A percentile compares a stretch with the other conserved stretches of the same genome.
These are phyloP conservation scores for Claviceps purpurea DNA, from an alignment of 2,329 filamentous ascomycete genomes.

Conservation along the genomic window DNA sequence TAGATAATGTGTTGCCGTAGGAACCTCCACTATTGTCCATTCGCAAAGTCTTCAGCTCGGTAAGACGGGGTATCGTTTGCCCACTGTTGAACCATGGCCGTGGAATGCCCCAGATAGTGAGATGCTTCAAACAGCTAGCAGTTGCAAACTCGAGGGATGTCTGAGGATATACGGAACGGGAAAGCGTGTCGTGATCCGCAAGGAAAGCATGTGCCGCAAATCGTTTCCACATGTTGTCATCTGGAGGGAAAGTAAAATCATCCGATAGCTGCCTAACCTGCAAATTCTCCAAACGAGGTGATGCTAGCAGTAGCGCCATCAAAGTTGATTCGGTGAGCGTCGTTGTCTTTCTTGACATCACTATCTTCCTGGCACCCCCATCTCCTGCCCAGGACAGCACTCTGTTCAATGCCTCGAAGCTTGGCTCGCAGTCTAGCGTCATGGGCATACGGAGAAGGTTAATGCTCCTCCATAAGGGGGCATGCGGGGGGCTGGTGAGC, in stretches of 20 bases:
- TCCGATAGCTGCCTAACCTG: constrained; percentile 8
- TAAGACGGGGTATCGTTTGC: constrained; percentile 11
- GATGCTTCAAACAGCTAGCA: constrained; percentile 9
- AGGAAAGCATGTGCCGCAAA: constrained; percentile 5
- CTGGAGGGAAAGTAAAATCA: constrained; percentile 1
- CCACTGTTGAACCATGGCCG: constrained; percentile 8
- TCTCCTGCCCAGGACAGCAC: too few relatives aligned
- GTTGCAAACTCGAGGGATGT: constrained; percentile 7
- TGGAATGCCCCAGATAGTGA: constrained; percentile 13
- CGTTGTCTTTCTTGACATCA: too few relatives aligned
- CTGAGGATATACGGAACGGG: neutral
- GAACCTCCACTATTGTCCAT: too few relatives aligned
- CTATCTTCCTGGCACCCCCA: too few relatives aligned
- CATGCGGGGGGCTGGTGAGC: constrained; percentile 8
- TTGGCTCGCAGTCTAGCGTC: too few relatives aligned
- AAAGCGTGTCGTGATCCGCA: neutral
- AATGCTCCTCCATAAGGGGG: too few relatives aligned
- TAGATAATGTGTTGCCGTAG: too few relatives aligned
- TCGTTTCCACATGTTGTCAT: constrained; percentile 5
- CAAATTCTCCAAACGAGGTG: constrained; percentile 14
- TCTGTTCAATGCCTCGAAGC: too few relatives aligned
- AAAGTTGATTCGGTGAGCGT: too few relatives aligned
- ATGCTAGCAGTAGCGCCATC: too few relatives aligned
- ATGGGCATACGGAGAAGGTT: too few relatives aligned
- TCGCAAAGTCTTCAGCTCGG: constrained; percentile 12